Evolutionary conservation across 495 filamentous ascomycete species (phyloP).

Genomic region (Evernia prunastri): DNA sequence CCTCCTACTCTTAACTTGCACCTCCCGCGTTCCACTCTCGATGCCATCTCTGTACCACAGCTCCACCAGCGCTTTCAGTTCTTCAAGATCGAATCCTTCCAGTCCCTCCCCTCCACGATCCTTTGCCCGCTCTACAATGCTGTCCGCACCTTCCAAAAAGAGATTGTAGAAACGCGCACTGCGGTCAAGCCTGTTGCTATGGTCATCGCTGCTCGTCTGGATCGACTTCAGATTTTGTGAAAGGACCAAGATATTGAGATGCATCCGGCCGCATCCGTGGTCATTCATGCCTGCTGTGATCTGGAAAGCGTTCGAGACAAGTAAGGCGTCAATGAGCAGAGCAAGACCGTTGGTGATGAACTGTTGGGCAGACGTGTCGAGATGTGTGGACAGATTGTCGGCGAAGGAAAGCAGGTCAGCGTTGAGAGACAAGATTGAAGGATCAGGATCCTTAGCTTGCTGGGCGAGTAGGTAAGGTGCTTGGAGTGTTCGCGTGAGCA

Average conservation of each 20-base stretch:
- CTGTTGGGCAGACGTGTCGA: conserved; percentile 52
- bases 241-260: conserved; percentile 85
- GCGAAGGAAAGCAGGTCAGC: conserved; percentile 75
- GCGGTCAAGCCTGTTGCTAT: conserved; percentile 44
- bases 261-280: conserved; percentile 71
- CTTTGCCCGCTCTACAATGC: conserved; percentile 33
- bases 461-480: conserved; percentile 57
- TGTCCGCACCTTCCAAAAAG: conserved; percentile 68
- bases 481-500: conserved; percentile 44
- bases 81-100: conserved; percentile 66
- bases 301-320: conserved; percentile 56
- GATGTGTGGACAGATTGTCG: conserved; percentile 63
- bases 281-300: conserved; percentile 62
- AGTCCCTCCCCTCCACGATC: conserved; percentile 32
- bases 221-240: conserved; percentile 95
- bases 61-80: conserved; percentile 76
- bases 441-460: conserved; percentile 70
- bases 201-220: conserved; percentile 35
- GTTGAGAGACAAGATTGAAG: conserved; percentile 70
- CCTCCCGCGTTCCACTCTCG: conserved; percentile 63
- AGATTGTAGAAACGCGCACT: conserved; percentile 73
- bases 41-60: conserved; percentile 79
- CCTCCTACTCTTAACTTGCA: conserved; percentile 64
- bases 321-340: conserved; percentile 60
- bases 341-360: conserved; percentile 72